Base-by-base conservation (phyloP, 2,329 filamentous ascomycete species). In the Bimuria novae-zelandiae region DNA sequence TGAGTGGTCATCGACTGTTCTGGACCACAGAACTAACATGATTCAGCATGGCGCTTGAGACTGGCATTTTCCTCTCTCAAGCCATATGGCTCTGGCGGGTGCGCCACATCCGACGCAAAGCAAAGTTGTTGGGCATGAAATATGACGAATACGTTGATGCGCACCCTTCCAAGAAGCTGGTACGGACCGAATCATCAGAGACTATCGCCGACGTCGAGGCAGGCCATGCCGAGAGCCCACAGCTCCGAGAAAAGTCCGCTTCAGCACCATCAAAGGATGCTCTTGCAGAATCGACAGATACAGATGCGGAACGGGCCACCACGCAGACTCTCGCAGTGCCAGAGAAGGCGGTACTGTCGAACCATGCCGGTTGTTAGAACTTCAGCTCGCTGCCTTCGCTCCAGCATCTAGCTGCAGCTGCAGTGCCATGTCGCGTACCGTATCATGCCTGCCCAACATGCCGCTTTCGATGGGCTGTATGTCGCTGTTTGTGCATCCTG, bases 1-100 rank as follows among this genome's bases (percentile, higher is more conserved):
- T 84, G 74, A 72, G 80, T 49, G 27, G 12, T 10, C 33, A 11
- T 7, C 11, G 14, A 12, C 10, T 21, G 27, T 14, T 30, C 6
- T 32, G 4, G 7, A 32, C 12, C 8, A 17, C 4, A 16, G 29
- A 39, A 37, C 57, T 60, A 27, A 55, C 40, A 43, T 21, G 25
- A 5, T 2, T 6, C 52, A 85, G 83, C 54, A 76, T 84, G 51
- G 37, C 80, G 3, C 76, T 88, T 11, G 85, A 88, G 64, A 69
- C 79, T 6, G 84, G 84, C 10, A 86, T 88, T 50, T 85, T 86
- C 61, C 42, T 71, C 21, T 84, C 80, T 11, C 85, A 88, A 59
- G 68, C 81, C 8, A 74, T 85, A 51, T 88, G 84, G 84, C 72
- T 82, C 2, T 70, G 81, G 57, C 81, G 83, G 19, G 82, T 84